A percentile compares a stretch with the other conserved stretches of the same genome.
Conservation (phyloP, 805 yeast genomes). For the Wickerhamiella australiensis region DNA sequence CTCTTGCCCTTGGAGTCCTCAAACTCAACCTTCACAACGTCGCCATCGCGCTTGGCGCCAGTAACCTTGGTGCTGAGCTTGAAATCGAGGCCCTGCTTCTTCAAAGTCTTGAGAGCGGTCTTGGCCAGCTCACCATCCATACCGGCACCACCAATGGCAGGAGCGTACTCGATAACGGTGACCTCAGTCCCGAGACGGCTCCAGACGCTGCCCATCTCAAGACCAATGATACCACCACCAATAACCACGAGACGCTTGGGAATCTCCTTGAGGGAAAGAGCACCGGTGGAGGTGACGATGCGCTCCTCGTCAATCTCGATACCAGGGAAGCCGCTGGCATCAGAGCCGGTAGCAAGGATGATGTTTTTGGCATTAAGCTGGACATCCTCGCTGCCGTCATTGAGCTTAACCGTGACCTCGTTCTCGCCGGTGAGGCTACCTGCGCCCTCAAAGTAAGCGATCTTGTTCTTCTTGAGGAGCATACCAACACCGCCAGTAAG, state of each 20-base stretch:
- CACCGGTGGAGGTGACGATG: conserved; percentile 93
- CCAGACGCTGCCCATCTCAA: conserved; percentile 99
- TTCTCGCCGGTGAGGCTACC: conserved; percentile 81
- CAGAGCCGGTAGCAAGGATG: conserved; percentile 97
- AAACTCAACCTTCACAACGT: conserved; percentile 69
- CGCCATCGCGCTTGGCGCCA: conserved; percentile 80
- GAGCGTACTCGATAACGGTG: conserved; percentile 82
- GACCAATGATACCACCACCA: conserved; percentile 99
- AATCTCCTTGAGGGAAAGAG: conserved; percentile 67
- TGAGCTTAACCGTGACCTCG: conserved; percentile 66
- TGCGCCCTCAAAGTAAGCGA: conserved; percentile 84
- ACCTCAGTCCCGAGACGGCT: conserved; percentile 91
- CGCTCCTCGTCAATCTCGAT: conserved; percentile 92
- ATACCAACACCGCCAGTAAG: conserved; percentile 89
- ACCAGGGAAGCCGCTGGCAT: conserved; percentile 98
- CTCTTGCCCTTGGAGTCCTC: conserved; percentile 83
- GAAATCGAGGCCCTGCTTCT: conserved; percentile 92
- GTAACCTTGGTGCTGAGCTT: conserved; percentile 84
- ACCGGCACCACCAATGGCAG: conserved; percentile 95
- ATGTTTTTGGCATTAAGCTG: conserved; percentile 70
- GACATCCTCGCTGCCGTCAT: conserved; percentile 70
- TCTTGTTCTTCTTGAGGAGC: conserved; percentile 91
- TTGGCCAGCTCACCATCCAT: conserved; percentile 96
- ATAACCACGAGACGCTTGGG: conserved; percentile 88
- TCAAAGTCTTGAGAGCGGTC: conserved; percentile 73